A percentile compares a stretch with the other conserved stretches of the same genome.
Evolutionary conservation across 768 basidiomycete species (phyloP).

Genomic region (Leccinum uliginosum): DNA sequence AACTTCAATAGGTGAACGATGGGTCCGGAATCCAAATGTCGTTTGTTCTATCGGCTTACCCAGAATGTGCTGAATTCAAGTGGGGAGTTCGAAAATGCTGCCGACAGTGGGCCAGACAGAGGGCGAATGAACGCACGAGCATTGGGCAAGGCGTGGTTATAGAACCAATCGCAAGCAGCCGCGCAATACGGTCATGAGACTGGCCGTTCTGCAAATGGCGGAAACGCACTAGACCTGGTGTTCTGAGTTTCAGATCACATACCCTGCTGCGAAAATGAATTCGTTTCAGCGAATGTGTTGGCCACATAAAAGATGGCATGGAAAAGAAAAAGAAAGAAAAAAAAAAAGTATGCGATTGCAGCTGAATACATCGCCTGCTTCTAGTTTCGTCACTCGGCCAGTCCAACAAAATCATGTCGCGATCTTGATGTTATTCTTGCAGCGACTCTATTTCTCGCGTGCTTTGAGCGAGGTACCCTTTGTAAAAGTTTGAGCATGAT

Average conservation of each 20-base stretch:
- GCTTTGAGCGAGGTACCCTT: slow-evolving; percentile 54
- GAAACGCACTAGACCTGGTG: too few species aligned
- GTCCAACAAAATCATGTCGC: background rate
- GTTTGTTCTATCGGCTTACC: background rate
- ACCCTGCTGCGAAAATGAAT: too few species aligned
- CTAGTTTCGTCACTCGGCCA: background rate
- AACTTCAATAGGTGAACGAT: too few species aligned
- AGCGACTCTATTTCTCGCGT: slow-evolving; percentile 59
- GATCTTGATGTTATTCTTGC: slow-evolving; percentile 43
- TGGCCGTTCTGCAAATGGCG: too few species aligned
- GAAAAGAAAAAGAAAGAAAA: background rate
- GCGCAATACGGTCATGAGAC: too few species aligned
- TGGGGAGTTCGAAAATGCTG: background rate
- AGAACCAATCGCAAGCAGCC: too few species aligned
- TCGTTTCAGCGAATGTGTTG: too few species aligned
- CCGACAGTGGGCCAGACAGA: too few species aligned
- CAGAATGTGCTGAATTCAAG: background rate
- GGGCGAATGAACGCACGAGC: too few species aligned
- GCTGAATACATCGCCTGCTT: background rate
- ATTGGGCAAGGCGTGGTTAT: too few species aligned
- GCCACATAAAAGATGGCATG: background rate
- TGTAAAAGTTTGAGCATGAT: slow-evolving; percentile 49
- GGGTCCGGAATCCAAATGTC: too few species aligned
- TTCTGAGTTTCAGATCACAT: too few species aligned
- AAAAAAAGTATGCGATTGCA: background rate